These are phyloP conservation scores for Jatropha podagrica DNA, from an alignment of 441 rosid genomes.

Conservation along the genomic window DNA sequence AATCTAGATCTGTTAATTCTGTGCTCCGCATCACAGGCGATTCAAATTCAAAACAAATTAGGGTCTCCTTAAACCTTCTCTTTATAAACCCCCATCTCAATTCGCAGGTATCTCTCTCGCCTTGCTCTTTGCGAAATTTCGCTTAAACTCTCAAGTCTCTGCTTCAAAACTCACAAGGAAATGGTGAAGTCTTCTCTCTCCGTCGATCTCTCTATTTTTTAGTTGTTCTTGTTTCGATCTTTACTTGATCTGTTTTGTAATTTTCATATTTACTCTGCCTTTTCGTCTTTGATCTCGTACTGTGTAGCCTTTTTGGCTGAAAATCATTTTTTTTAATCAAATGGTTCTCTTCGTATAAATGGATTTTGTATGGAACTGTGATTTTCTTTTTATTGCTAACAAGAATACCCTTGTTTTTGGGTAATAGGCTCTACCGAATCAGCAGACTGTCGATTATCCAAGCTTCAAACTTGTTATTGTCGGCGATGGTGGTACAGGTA, in stretches of 20 bases:
- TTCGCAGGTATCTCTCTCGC: not conserved
- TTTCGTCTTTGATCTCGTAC: conserved; percentile 5
- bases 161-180: not conserved
- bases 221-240: not conserved
- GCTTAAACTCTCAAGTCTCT: conserved; percentile 10
- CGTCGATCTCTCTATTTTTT: not conserved
- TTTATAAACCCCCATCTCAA: conserved; percentile 25
- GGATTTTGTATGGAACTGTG: not conserved
- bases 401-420: not conserved
- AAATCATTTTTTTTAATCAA: too few relatives aligned
- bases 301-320: not conserved
- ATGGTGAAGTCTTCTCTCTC: not conserved
- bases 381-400: not conserved
- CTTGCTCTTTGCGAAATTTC: not conserved
- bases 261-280: not conserved
- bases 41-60: conserved; percentile 17
- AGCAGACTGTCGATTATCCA: conserved; percentile 56
- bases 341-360: not conserved
- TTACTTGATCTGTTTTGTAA: not conserved
- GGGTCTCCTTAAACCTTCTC: conserved; percentile 34
- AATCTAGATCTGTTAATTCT: not conserved
- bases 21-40: not conserved
- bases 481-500: conserved; percentile 68
- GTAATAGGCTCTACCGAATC: conserved; percentile 49
- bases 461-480: conserved; percentile 64